Base-by-base conservation (phyloP, 495 filamentous ascomycete species). In the Aspergillus coremiiformis region DNA sequence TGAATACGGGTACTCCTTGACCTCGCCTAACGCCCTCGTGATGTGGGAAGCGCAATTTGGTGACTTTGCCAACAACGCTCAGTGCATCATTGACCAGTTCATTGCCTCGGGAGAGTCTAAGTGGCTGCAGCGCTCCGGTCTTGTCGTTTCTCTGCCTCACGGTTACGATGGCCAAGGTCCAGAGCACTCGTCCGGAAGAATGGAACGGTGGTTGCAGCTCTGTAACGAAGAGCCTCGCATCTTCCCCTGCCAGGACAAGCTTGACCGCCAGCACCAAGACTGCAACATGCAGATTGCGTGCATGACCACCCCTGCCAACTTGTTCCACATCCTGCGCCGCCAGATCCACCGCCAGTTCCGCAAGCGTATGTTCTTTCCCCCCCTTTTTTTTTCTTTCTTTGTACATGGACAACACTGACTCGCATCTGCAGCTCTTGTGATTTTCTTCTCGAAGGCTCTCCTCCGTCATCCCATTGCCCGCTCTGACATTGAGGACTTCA, bases 1-100 rank as follows among this genome's bases (percentile, higher is more conserved):
- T 66, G 93, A 98, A 69, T 98, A 98, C 63, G 93, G 93, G 61
- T 98, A 98, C 76, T 97, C 94, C 8, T 72, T 98, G 42, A 94
- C 89, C 49, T 96, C 94, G 39, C 93, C 93, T 33, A 92, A 95
- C 67, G 93, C 92, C 35, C 81, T 98, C 24, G 90, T 97, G 54
- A 91, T 98, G 81, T 98, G 93, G 93, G 93, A 98, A 71, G 93
- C 93, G 27, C 93, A 98, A 73, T 98, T 98, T 68, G 93, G 93
- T 75, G 93, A 98, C 71, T 98, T 98, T 58, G 93, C 91, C 76
- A 98, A 98, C 81, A 97, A 96, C 70, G 89, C 91, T 39, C 93
- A 98, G 70, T 95, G 90, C 68, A 94, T 98, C 73, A 90, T 96
- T 64, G 93, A 98, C 70, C 93, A 98, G 74, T 98, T 98, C 73